These are phyloP conservation scores for Sonneratia alba DNA, from an alignment of 345 rosid species.

Conservation along the genomic window DNA sequence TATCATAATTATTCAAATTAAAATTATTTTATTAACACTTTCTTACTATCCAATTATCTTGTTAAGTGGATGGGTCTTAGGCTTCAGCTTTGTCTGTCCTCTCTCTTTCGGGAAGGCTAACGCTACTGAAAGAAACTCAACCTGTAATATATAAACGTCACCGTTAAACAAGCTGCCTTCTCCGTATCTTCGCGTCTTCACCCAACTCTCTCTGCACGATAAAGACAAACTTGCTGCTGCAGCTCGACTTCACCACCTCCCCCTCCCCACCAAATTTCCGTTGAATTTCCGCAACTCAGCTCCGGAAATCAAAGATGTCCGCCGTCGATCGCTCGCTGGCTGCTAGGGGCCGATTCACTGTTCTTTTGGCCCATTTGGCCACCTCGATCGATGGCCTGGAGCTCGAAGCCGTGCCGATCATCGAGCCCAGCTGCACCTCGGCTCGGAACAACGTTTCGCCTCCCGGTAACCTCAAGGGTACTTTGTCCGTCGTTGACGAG, in stretches of 20 bases:
- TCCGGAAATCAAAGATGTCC: slow-evolving; percentile 2
- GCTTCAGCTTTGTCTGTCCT: no score
- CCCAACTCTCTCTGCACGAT: no score
- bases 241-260: not conserved
- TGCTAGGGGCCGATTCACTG: slow-evolving; percentile 57
- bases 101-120: no score
- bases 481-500: slow-evolving; percentile 60
- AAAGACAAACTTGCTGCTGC: not conserved
- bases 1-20: no score
- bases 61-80: no score
- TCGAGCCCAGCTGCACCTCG: slow-evolving; percentile 46
- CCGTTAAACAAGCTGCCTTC: no score
- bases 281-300: not conserved
- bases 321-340: slow-evolving; percentile 5
- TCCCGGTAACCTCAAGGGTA: slow-evolving; percentile 45
- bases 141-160: no score
- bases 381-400: slow-evolving; percentile 12
- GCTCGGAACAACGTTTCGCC: slow-evolving; percentile 30
- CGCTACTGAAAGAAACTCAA: no score
- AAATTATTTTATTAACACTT: no score
- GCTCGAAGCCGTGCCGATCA: slow-evolving; percentile 23
- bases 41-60: no score
- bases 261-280: not conserved
- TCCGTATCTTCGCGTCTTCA: no score
- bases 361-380: slow-evolving; percentile 54